Conservation (phyloP, 176 grass and related monocot species). For the Musa schizocarpa region DNA sequence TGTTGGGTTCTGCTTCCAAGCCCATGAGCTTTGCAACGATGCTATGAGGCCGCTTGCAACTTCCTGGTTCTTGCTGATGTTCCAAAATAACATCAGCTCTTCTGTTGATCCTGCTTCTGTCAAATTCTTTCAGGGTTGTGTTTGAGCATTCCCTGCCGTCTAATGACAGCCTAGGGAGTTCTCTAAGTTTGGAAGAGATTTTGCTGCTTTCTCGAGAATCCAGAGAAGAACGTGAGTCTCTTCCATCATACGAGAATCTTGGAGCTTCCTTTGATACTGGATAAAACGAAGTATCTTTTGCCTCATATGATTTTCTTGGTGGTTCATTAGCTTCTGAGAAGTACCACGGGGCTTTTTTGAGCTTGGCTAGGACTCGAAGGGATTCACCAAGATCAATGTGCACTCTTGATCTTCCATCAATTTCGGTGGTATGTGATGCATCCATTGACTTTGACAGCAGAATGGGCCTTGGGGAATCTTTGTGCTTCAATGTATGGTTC, state of each 20-base stretch:
- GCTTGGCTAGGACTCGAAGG: constrained; percentile 41
- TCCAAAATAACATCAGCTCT: constrained; percentile 13
- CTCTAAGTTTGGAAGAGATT: constrained; percentile 27
- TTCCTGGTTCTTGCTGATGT: constrained; percentile 35
- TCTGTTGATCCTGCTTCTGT: constrained; percentile 26
- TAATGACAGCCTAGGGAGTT: constrained; percentile 58
- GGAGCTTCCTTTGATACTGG: constrained; percentile 25
- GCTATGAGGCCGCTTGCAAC: constrained; percentile 44
- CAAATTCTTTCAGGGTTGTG: constrained; percentile 30
- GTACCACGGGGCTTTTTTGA: constrained; percentile 54
- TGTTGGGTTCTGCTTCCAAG: constrained; percentile 59
- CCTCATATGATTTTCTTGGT: constrained; percentile 54
- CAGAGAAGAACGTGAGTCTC: constrained; percentile 8
- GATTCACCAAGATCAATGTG: constrained; percentile 52
- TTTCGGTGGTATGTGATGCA: constrained; percentile 17
- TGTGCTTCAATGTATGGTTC: constrained; percentile 26
- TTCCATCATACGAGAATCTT: constrained; percentile 66
- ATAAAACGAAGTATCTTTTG: constrained; percentile 22
- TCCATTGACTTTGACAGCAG: constrained; percentile 29
- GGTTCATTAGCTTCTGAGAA: constrained; percentile 45
- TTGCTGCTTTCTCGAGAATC: constrained; percentile 15
- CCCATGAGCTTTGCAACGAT: constrained; percentile 97
- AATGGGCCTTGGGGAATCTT: constrained; percentile 31
- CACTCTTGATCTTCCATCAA: constrained; percentile 40
- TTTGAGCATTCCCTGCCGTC: constrained; percentile 62